A percentile compares a stretch with the other conserved stretches of the same genome.
Conservation (phyloP, 2,329 filamentous ascomycete species). For the Colletotrichum sansevieriae region DNA sequence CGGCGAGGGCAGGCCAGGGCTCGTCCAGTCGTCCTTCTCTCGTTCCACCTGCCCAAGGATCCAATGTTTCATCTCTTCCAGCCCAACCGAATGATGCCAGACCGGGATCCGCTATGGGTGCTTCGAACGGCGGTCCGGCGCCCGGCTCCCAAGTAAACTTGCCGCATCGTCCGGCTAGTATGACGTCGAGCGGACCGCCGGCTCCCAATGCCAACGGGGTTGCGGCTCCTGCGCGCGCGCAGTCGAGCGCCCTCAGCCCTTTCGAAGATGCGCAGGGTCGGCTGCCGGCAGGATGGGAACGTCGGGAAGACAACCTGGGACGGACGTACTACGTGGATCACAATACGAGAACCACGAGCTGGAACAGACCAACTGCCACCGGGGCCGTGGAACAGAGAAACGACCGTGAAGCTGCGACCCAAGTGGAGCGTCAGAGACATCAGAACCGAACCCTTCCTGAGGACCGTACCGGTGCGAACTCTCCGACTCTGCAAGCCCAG, state of each 20-base stretch:
- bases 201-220: slow-evolving; percentile 51
- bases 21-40: slow-evolving; percentile 62
- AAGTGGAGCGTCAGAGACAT: slow-evolving; percentile 92
- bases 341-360: slow-evolving; percentile 96
- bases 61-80: slow-evolving; percentile 59
- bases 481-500: slow-evolving; percentile 78
- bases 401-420: slow-evolving; percentile 89
- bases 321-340: slow-evolving; percentile 99
- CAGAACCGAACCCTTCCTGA: slow-evolving; percentile 96
- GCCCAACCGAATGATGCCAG: slow-evolving; percentile 61
- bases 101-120: slow-evolving; percentile 67
- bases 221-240: slow-evolving; percentile 48
- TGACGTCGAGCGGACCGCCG: slow-evolving; percentile 51
- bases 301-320: slow-evolving; percentile 93
- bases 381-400: slow-evolving; percentile 82
- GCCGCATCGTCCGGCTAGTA: slow-evolving; percentile 62
- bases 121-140: slow-evolving; percentile 58
- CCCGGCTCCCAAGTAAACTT: slow-evolving; percentile 57
- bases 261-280: slow-evolving; percentile 98
- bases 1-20: slow-evolving; percentile 67
- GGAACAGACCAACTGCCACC: slow-evolving; percentile 88
- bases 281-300: slow-evolving; percentile 93
- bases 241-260: slow-evolving; percentile 75
- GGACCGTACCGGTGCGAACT: slow-evolving; percentile 93
- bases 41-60: slow-evolving; percentile 55